Conservation (phyloP, 2,329 filamentous ascomycete genomes). For the Trichoderma arundinaceum region DNA sequence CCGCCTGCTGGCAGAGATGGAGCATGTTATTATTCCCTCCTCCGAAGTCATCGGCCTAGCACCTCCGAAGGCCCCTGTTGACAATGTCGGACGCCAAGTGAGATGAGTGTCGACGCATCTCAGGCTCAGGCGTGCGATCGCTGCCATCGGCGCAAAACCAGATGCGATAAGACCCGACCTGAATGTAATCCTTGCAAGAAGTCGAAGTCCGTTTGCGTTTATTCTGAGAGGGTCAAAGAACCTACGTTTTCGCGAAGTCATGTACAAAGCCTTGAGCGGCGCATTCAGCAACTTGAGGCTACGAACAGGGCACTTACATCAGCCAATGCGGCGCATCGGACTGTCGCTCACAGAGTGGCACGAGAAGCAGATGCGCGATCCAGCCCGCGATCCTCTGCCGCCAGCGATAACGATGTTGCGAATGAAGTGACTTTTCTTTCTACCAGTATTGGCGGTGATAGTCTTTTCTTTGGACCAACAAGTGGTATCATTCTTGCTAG, state of each 20-base stretch:
- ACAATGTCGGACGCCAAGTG: slow-evolving; percentile 5
- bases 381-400: slow-evolving; percentile 24
- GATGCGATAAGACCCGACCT: slow-evolving; percentile 48
- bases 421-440: slow-evolving; percentile 52
- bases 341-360: slow-evolving; percentile 28
- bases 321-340: slow-evolving; percentile 31
- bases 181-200: slow-evolving; percentile 47
- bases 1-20: background rate
- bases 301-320: slow-evolving; percentile 39
- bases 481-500: slow-evolving; percentile 51
- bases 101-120: slow-evolving; percentile 17
- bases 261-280: slow-evolving; percentile 45
- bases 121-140: slow-evolving; percentile 44
- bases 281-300: slow-evolving; percentile 43
- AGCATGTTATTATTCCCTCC: background rate
- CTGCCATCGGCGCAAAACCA: slow-evolving; percentile 50
- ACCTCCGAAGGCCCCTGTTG: background rate
- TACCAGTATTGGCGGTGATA: slow-evolving; percentile 49
- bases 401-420: slow-evolving; percentile 40
- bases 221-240: slow-evolving; percentile 41
- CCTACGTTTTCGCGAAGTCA: slow-evolving; percentile 41
- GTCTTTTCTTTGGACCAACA: slow-evolving; percentile 50
- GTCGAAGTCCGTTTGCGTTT: slow-evolving; percentile 44
- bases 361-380: background rate
- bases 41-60: background rate